phyloP scores from a whole-genome alignment of 208 protist genomes.

The Leishmania martiniquensis region DNA sequence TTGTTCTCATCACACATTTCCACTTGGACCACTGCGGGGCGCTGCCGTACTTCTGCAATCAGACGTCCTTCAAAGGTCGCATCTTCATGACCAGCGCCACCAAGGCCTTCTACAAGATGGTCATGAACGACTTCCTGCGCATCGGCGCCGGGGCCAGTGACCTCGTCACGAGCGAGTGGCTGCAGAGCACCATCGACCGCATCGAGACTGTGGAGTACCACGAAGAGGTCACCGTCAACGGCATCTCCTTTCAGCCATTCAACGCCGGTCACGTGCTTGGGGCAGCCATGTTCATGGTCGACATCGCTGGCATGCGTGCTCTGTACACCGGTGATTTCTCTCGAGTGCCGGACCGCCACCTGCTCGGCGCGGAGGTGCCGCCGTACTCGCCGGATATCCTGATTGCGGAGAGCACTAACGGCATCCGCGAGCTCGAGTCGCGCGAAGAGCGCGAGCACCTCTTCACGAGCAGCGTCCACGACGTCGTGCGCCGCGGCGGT shows the following conservation, averaged over 20 bases:
- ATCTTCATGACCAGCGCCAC: slow-evolving; percentile 98
- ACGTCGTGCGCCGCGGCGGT: slow-evolving; percentile 95
- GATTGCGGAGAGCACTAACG: slow-evolving; percentile 99
- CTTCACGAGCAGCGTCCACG: slow-evolving; percentile 95
- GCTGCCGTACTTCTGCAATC: slow-evolving; percentile 96
- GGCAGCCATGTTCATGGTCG: slow-evolving; percentile 99
- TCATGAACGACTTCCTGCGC: slow-evolving; percentile 97
- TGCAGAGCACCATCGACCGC: slow-evolving; percentile 93
- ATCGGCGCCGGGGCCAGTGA: slow-evolving; percentile 87
- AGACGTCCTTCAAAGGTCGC: slow-evolving; percentile 96
- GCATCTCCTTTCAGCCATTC: slow-evolving; percentile 97
- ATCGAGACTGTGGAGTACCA: slow-evolving; percentile 99
- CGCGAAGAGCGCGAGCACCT: slow-evolving; percentile 95
- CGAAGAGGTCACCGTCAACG: slow-evolving; percentile 95
- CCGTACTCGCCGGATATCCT: slow-evolving; percentile 95
- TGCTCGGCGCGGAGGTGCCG: slow-evolving; percentile 97
- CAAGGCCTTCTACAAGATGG: slow-evolving; percentile 97
- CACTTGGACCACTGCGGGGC: slow-evolving; percentile 98
- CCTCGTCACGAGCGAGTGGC: slow-evolving; percentile 95
- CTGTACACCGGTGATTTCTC: slow-evolving; percentile 99
- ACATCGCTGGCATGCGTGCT: slow-evolving; percentile 97
- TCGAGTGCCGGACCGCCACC: slow-evolving; percentile 97
- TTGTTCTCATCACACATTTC: slow-evolving; percentile 98
- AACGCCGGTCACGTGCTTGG: slow-evolving; percentile 98
- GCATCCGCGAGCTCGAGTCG: slow-evolving; percentile 95